Percentiles rank a stretch among this genome's conserved stretches.
Evolutionary conservation across 2,329 filamentous ascomycete species (phyloP).

Genomic region (Aspergillus unguis): DNA sequence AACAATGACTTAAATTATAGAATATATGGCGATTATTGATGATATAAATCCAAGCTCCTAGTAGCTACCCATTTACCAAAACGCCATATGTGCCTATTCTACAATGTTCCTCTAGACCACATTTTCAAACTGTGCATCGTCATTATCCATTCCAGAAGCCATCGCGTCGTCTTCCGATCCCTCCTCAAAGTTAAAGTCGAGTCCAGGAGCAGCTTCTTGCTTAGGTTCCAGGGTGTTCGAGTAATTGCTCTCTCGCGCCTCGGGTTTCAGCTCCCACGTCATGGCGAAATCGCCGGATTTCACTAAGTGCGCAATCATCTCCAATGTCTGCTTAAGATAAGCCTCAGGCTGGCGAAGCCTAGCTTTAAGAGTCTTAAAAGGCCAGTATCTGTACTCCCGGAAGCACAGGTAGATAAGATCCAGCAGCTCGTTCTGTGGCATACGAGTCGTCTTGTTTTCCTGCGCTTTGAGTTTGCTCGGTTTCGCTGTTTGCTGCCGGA

Average conservation of each 20-base stretch:
- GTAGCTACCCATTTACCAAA: constrained; percentile 14
- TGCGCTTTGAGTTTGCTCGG: constrained; percentile 53
- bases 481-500: constrained; percentile 47
- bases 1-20: not conserved
- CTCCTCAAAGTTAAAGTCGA: constrained; percentile 47
- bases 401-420: constrained; percentile 83
- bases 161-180: constrained; percentile 50
- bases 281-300: constrained; percentile 81
- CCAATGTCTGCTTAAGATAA: constrained; percentile 82
- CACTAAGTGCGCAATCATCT: constrained; percentile 77
- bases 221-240: constrained; percentile 43
- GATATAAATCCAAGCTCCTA: constrained; percentile 13
- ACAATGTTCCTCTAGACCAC: constrained; percentile 47
- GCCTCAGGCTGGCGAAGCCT: constrained; percentile 81
- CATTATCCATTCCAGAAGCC: constrained; percentile 54
- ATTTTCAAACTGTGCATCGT: constrained; percentile 76
- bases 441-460: constrained; percentile 83
- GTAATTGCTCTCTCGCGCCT: constrained; percentile 59
- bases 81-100: constrained; percentile 28
- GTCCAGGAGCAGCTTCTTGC: constrained; percentile 49
- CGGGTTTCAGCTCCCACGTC: constrained; percentile 74
- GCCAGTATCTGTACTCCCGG: constrained; percentile 85
- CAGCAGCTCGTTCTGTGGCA: constrained; percentile 81
- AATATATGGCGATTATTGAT: not conserved
- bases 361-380: constrained; percentile 79